Conservation (phyloP, 768 basidiomycete genomes). For the Lactarius hengduanensis region DNA sequence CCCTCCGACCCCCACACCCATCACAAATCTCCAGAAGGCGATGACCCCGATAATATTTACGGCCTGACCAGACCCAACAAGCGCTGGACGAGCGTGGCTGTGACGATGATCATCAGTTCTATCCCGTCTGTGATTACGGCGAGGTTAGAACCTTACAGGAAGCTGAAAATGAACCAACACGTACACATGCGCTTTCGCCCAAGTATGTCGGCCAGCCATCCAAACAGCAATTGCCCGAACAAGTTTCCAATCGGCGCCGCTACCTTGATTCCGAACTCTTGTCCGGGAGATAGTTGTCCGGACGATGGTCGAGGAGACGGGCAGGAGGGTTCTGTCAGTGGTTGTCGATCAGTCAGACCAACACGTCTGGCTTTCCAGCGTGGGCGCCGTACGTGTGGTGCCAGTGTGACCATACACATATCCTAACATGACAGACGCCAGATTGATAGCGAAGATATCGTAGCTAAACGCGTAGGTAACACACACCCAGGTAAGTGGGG, state of each 20-base stretch:
- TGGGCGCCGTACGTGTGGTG: slow-evolving; percentile 6
- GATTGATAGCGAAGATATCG: slow-evolving; percentile 89
- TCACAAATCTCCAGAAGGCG: slow-evolving; percentile 83
- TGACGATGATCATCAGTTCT: slow-evolving; percentile 78
- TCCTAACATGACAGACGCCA: slow-evolving; percentile 78
- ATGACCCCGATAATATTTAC: slow-evolving; percentile 69
- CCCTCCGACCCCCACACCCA: slow-evolving; percentile 84
- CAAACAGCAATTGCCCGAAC: slow-evolving; percentile 44
- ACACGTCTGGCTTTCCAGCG: not conserved
- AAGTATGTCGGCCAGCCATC: slow-evolving; percentile 44
- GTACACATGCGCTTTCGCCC: slow-evolving; percentile 60
- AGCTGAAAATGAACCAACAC: slow-evolving; percentile 33
- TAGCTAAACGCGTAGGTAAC: slow-evolving; percentile 47
- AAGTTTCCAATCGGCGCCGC: slow-evolving; percentile 43
- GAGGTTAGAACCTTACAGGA: not conserved
- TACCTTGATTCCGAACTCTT: slow-evolving; percentile 43
- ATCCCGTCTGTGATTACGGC: slow-evolving; percentile 49
- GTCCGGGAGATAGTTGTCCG: not conserved
- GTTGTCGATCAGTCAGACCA: not conserved
- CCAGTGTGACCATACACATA: slow-evolving; percentile 60
- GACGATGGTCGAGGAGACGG: not conserved
- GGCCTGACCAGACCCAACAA: slow-evolving; percentile 63
- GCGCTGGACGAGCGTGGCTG: slow-evolving; percentile 77
- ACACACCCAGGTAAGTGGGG: too few relatives aligned
- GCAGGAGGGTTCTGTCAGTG: not conserved